Evolutionary conservation across 164 flowering plant species (phyloP).

Genomic region (Umbellularia californica): DNA sequence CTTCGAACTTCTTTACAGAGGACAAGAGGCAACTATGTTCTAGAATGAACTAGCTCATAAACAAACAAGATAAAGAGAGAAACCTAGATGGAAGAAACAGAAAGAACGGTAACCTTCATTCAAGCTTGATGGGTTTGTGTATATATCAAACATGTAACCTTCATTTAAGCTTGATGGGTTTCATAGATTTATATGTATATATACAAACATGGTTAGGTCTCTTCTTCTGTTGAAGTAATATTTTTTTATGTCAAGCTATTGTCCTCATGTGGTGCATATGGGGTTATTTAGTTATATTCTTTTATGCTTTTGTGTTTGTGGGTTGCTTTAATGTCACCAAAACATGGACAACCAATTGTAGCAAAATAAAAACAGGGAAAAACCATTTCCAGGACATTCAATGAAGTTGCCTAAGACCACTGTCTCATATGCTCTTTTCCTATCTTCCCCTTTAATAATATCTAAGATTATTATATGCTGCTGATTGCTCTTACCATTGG

Average conservation of each 20-base stretch:
- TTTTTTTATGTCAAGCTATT: not conserved
- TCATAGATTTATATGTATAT: not conserved
- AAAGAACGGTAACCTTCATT: not conserved
- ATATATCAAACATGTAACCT: not conserved
- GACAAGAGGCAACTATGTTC: not conserved
- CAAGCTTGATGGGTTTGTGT: not conserved
- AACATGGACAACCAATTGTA: constrained; percentile 7
- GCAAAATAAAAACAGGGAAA: too few relatives aligned
- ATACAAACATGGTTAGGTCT: too few relatives aligned
- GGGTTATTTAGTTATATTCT: constrained; percentile 1
- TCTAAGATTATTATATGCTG: not conserved
- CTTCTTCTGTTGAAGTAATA: not conserved
- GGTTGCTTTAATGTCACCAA: constrained; percentile 11
- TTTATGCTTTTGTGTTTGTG: not conserved
- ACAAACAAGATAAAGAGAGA: not conserved
- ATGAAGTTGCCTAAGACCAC: constrained; percentile 7
- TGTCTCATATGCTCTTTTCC: constrained; percentile 5
- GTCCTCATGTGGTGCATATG: not conserved
- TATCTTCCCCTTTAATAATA: not conserved
- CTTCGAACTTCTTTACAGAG: not conserved
- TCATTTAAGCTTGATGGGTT: not conserved
- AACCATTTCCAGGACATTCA: constrained; percentile 1
- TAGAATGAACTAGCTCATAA: not conserved
- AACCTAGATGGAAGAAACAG: not conserved
- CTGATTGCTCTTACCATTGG: not conserved